Conservation (phyloP, 2,329 filamentous ascomycete species). For the Stromatinia cepivora region DNA sequence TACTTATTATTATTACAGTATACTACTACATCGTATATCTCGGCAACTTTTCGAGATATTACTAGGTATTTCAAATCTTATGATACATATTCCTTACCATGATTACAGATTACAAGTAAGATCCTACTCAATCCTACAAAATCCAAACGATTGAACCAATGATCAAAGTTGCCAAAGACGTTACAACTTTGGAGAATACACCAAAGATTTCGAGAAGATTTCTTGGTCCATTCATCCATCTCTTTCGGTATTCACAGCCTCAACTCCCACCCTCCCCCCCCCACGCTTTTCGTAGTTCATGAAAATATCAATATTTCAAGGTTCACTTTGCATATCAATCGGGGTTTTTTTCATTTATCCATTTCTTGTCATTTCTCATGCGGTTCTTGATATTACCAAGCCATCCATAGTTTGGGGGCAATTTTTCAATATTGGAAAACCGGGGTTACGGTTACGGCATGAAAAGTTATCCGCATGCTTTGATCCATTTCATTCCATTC, state of each 20-base stretch:
- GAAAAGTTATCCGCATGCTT: slow-evolving; percentile 8
- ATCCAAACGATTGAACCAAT: neutral
- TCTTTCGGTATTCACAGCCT: neutral
- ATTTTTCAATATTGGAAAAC: neutral
- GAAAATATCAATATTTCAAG: neutral
- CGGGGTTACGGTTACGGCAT: neutral
- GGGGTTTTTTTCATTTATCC: neutral
- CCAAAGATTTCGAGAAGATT: neutral
- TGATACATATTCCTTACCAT: neutral
- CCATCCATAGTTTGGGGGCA: neutral
- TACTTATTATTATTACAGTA: neutral
- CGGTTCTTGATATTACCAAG: neutral
- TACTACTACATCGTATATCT: neutral
- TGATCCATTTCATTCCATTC: neutral
- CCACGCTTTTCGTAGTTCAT: neutral
- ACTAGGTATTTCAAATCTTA: neutral
- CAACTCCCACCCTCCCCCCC: neutral
- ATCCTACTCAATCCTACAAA: neutral
- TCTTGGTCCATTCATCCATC: neutral
- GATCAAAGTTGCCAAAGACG: neutral
- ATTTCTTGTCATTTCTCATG: neutral
- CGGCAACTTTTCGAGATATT: neutral
- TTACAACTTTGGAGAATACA: neutral
- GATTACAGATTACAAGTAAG: neutral
- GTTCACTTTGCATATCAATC: neutral